A percentile compares a stretch with the other conserved stretches of the same genome.
Evolutionary conservation across 2,329 filamentous ascomycete species (phyloP).

Genomic region (Monilinia fructicola): DNA sequence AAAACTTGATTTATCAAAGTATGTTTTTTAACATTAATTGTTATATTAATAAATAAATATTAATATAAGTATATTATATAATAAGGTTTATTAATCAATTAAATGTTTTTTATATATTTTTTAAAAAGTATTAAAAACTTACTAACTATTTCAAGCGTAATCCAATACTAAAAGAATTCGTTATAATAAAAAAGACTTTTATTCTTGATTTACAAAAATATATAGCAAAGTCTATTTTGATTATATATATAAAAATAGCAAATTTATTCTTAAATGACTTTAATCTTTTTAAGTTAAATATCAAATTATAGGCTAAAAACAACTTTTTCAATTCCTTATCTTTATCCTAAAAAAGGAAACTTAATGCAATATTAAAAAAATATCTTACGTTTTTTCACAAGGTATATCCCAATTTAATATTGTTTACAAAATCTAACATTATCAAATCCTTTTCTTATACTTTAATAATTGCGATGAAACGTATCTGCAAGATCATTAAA

Average conservation of each 20-base stretch:
- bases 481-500: not conserved
- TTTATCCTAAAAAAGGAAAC: not conserved
- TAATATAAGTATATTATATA: not conserved
- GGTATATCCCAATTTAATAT: not conserved
- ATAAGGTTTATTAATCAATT: not conserved
- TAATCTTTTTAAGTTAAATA: not conserved
- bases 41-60: not conserved
- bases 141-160: not conserved
- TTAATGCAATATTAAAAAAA: not conserved
- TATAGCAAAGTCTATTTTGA: not conserved
- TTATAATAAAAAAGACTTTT: not conserved
- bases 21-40: not conserved
- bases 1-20: not conserved
- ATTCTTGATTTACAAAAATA: conserved; percentile 2
- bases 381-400: not conserved
- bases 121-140: not conserved
- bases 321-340: not conserved
- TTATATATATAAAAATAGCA: not conserved
- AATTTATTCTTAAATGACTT: not conserved
- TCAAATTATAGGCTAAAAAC: conserved; percentile 6
- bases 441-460: not conserved
- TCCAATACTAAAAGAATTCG: not conserved
- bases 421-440: not conserved
- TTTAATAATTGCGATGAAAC: not conserved
- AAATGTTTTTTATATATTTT: not conserved